Evolutionary conservation across 768 basidiomycete genomes (phyloP).

Genomic region (Nidula microcarpa): DNA sequence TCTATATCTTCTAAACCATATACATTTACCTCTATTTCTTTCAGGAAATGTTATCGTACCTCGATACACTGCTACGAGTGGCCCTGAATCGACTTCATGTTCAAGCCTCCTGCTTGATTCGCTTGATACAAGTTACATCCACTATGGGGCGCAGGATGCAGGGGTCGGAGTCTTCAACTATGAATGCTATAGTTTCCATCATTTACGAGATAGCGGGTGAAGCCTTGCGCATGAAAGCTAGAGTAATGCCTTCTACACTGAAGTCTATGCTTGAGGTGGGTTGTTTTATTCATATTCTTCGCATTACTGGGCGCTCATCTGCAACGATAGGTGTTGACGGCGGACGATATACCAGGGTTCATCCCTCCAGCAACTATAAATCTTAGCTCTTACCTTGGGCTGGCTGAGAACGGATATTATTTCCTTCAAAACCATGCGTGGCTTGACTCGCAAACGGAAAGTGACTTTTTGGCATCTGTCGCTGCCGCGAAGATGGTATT

Average conservation of each 20-base stretch:
- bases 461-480: slow-evolving; percentile 50
- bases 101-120: slow-evolving; percentile 35
- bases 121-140: slow-evolving; percentile 45
- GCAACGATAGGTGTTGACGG: slow-evolving; percentile 17
- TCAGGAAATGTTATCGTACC: slow-evolving; percentile 56
- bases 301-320: background rate
- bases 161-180: slow-evolving; percentile 15
- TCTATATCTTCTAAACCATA: background rate
- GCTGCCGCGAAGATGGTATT: slow-evolving; percentile 52
- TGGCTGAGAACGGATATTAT: slow-evolving; percentile 48
- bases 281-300: slow-evolving; percentile 1
- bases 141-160: slow-evolving; percentile 35
- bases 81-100: slow-evolving; percentile 48
- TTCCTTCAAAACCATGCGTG: slow-evolving; percentile 51
- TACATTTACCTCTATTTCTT: slow-evolving; percentile 1
- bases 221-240: slow-evolving; percentile 49
- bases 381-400: slow-evolving; percentile 25
- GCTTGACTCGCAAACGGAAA: slow-evolving; percentile 41
- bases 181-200: slow-evolving; percentile 32
- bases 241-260: slow-evolving; percentile 45
- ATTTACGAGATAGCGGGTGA: slow-evolving; percentile 53
- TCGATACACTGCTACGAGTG: slow-evolving; percentile 60
- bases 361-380: slow-evolving; percentile 25
- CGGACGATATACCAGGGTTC: slow-evolving; percentile 20
- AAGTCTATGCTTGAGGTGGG: slow-evolving; percentile 52